A percentile compares a stretch with the other conserved stretches of the same genome.
Conservation (phyloP, 495 filamentous ascomycete species). For the Talaromyces borbonicus region DNA sequence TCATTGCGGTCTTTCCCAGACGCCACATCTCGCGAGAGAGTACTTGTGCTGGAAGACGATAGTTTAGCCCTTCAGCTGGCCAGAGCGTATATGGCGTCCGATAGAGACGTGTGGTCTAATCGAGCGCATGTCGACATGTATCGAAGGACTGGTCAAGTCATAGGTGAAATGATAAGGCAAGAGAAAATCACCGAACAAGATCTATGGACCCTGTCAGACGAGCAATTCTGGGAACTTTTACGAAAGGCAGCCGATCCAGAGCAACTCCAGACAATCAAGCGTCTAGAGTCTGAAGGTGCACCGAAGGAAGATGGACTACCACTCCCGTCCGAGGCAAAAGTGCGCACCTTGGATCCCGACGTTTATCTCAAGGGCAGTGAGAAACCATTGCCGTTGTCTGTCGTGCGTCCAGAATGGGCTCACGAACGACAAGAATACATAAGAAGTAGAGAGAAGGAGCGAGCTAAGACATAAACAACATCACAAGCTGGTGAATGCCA, state of each 20-base stretch:
- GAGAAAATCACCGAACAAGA: conserved; percentile 19
- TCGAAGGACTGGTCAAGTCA: conserved; percentile 22
- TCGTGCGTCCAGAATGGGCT: conserved; percentile 20
- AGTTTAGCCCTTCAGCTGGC: conserved; percentile 22
- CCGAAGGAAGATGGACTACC: conserved; percentile 18
- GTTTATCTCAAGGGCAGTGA: conserved; percentile 12
- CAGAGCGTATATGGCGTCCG: conserved; percentile 22
- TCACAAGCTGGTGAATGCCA: no score
- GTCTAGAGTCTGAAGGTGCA: conserved; percentile 22
- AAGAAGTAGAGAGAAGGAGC: conserved; percentile 8
- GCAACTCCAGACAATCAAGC: conserved; percentile 16
- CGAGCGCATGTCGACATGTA: conserved; percentile 24
- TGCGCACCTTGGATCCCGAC: conserved; percentile 32
- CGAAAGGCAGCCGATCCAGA: conserved; percentile 17
- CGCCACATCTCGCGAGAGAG: conserved; percentile 15
- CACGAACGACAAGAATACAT: conserved; percentile 25
- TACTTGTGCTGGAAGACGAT: conserved; percentile 25
- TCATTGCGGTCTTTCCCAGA: conserved; percentile 22
- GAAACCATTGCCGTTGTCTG: conserved; percentile 20
- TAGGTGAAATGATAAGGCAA: conserved; percentile 17
- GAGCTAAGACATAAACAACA: neutral
- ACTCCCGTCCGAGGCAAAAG: conserved; percentile 20
- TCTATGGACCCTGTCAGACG: conserved; percentile 28
- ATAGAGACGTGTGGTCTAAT: conserved; percentile 29
- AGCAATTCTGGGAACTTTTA: conserved; percentile 27